A percentile compares a stretch with the other conserved stretches of the same genome.
Evolutionary conservation across 805 yeast genomes (phyloP).

Genomic region (Groenewaldozyma salmanticensis): DNA sequence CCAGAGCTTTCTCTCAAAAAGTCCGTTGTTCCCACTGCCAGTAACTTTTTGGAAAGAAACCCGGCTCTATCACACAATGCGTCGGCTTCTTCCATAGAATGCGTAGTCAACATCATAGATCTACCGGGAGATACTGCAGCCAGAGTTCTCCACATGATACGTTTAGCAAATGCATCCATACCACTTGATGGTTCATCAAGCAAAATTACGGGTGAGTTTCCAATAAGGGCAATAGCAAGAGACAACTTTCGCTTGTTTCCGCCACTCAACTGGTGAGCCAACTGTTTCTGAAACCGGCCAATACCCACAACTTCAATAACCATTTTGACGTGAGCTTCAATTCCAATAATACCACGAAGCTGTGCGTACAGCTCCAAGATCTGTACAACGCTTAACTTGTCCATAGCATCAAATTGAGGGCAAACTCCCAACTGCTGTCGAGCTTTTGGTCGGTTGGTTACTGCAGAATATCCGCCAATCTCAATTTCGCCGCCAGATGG

Average conservation of each 20-base stretch:
- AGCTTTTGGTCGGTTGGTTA: constrained; percentile 22
- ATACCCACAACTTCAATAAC: constrained; percentile 28
- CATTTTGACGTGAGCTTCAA: constrained; percentile 21
- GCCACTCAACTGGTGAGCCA: constrained; percentile 27
- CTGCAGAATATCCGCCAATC: constrained; percentile 23
- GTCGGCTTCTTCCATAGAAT: constrained; percentile 32
- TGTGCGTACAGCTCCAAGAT: constrained; percentile 25
- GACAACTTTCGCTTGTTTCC: constrained; percentile 30
- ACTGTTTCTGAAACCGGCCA: constrained; percentile 22
- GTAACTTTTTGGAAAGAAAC: constrained; percentile 22
- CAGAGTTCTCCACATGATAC: constrained; percentile 30
- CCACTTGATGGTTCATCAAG: constrained; percentile 32
- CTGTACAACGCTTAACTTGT: constrained; percentile 26
- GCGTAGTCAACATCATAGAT: constrained; percentile 28
- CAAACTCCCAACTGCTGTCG: constrained; percentile 29
- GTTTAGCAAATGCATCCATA: constrained; percentile 31
- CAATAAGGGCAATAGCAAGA: constrained; percentile 28
- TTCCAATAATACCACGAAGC: constrained; percentile 22
- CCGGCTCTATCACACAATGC: constrained; percentile 29
- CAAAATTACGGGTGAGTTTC: constrained; percentile 27
- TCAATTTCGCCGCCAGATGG: constrained; percentile 24
- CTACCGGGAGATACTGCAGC: constrained; percentile 25
- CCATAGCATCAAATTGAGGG: constrained; percentile 32
- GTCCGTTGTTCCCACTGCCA: constrained; percentile 27
- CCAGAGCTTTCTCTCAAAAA: constrained; percentile 23